Base-by-base conservation (phyloP, 148 eudicot genomes). In the Camellia granthamiana region DNA sequence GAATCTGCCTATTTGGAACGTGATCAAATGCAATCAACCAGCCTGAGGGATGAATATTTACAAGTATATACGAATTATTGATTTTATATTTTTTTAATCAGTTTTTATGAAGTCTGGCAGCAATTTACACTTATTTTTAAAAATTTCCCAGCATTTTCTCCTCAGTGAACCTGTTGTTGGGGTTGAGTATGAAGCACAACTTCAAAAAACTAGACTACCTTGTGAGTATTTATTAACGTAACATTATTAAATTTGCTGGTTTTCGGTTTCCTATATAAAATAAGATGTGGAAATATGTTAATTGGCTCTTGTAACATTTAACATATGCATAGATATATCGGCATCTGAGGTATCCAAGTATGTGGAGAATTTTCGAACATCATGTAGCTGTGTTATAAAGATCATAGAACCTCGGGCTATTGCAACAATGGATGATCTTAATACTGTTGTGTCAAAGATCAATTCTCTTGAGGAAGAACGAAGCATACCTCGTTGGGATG, bases 1-100 rank as follows among this genome's bases (percentile, higher is more conserved):
- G 98, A 94, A 81, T 94, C 98, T 85, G 90, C 95, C 21, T 92
- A 83, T 86, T 87, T 92, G 61, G 98, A 94, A 87, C 94, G 95
- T 82, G 94, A 92, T 76, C 97, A 91, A 81, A 89, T 89, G 84
- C 94, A 94, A 83, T 92, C 98, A 76, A 92, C 90, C 79, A 91
- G 87, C 85, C 86, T 91, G 80, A 81, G 94, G 74, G 97, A 92
- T 85, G 97, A 94, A 83, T 94, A 91, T 84, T 81, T 90, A 85
- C 97, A 94, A 87, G 98, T 94, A 82, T 52, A 18, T 54, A 49
- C 77, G 38, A 44, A 30, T 65, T 65, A 47, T 73, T 69, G 42
- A 11, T 12, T 21, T 43, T 13, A 66, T 61, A 61, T 61, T 51
- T 15, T 61, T 65, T 21, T 18, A 51, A 15, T 51, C 70, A 43